Evolutionary conservation across 169 alveolate genomes (phyloP).

Genomic region (Plasmodium vinckei): DNA sequence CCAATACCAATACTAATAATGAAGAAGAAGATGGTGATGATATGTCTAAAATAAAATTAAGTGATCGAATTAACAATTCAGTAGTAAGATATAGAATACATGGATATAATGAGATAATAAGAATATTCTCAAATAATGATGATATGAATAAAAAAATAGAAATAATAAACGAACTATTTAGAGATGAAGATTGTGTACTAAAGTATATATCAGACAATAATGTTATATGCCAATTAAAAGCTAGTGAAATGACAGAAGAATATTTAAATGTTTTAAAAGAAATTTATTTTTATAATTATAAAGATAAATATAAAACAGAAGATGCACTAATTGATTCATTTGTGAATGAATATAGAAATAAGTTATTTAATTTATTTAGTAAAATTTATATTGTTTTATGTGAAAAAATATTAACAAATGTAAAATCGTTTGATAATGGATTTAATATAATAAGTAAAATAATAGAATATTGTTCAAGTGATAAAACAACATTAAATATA

Average conservation of each 20-base stretch:
- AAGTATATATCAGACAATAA: constrained; percentile 54
- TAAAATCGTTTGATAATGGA: constrained; percentile 65
- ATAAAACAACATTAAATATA: constrained; percentile 41
- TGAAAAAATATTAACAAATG: constrained; percentile 55
- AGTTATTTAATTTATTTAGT: constrained; percentile 29
- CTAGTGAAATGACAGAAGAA: constrained; percentile 59
- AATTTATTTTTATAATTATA: constrained; percentile 16
- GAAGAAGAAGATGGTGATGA: constrained; percentile 26
- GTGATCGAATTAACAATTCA: constrained; percentile 23
- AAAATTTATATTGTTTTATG: constrained; percentile 35
- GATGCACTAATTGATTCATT: constrained; percentile 62
- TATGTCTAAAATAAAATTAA: constrained; percentile 15
- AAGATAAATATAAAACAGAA: constrained; percentile 19
- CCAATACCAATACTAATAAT: not conserved
- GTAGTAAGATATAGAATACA: constrained; percentile 48
- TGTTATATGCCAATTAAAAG: constrained; percentile 65
- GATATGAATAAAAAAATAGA: constrained; percentile 32
- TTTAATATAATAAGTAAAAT: constrained; percentile 52
- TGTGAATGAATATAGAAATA: constrained; percentile 45
- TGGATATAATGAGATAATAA: constrained; percentile 45
- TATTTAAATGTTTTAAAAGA: constrained; percentile 33
- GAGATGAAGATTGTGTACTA: constrained; percentile 39
- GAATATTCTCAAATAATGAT: constrained; percentile 9
- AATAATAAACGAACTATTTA: constrained; percentile 14
- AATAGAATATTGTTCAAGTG: constrained; percentile 59